Evolutionary conservation across 2,329 filamentous ascomycete species (phyloP).

Genomic region (Fusarium piperis): DNA sequence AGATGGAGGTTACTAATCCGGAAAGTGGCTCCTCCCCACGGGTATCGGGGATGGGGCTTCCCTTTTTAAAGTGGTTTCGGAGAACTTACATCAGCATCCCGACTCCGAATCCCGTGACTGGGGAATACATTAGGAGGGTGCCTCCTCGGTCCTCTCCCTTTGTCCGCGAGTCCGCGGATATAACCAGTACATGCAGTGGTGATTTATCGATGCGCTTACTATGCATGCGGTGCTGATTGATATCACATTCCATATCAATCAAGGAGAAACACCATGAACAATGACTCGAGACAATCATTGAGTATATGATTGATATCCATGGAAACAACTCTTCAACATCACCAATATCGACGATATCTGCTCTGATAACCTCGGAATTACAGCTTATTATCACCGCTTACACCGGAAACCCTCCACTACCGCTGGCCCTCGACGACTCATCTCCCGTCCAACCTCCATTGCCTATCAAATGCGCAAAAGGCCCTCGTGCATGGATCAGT

Average conservation of each 20-base stretch:
- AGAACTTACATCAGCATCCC: conserved; percentile 23
- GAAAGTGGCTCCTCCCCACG: not conserved
- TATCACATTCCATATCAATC: not conserved
- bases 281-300: not conserved
- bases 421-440: not conserved
- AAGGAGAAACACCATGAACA: not conserved
- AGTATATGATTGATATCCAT: not conserved
- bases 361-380: not conserved
- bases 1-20: not conserved
- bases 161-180: not conserved
- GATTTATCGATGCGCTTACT: not conserved
- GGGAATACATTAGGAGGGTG: not conserved
- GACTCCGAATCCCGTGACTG: conserved; percentile 19
- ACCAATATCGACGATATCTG: not conserved
- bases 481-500: conserved; percentile 58
- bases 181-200: not conserved
- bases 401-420: not conserved
- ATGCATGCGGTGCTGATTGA: not conserved
- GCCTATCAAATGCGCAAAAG: conserved; percentile 60
- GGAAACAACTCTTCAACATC: not conserved
- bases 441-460: conserved; percentile 37
- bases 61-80: conserved; percentile 12
- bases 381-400: not conserved
- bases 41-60: not conserved
- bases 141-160: not conserved